Base-by-base conservation (phyloP, 1,284 basidiomycete species). In the Caloboletus firmus region DNA sequence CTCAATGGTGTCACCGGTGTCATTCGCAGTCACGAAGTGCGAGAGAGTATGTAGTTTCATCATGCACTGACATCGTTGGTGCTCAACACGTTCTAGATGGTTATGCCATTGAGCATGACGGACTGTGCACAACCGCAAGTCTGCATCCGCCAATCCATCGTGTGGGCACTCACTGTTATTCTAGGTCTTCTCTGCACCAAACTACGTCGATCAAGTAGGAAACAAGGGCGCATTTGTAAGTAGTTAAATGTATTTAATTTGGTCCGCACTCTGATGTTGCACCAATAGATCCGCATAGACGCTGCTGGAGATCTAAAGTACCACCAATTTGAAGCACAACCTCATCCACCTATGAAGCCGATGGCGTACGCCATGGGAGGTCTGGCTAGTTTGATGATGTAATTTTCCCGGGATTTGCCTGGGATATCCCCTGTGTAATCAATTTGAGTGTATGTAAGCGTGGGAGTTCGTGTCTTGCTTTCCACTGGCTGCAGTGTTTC, bases 21-120 rank as follows among this genome's bases (percentile, higher is more conserved):
- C 49, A 88, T 99, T 63, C 89, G 97, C 50, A 95, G 92, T 62
- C 97, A 99, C 72, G 97, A 99, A 82, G 96, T 99, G 42, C 86
- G 97, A 54, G 93, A 96, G 79, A 87, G 90, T 88, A 62, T 52
- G 79, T 54, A 41, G 49, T 36, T 41, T 53, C 36, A 43, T 41
- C 49, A 12, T 45, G 48, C 18, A 7, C 4, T 42, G 26, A 45
- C 37, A 15, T 48, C n/a, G 18, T 45, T 20, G 13, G 22, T 45
- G 28, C 48, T 62, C 15, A 58, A 43, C 20, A 37, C 45, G 7
- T 56, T 32, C 42, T 54, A 91, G 89, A 87, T 62, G 90, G 93
- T 20, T 96, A 95, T 72, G 85, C 91, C 57, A 80, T 95, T 52
- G 94, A 96, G 68, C 93, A 96, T 66, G 82, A 91, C 53, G 94